phyloP scores from a whole-genome alignment of 768 basidiomycete species.

The Candolleomyces eurysporus region DNA sequence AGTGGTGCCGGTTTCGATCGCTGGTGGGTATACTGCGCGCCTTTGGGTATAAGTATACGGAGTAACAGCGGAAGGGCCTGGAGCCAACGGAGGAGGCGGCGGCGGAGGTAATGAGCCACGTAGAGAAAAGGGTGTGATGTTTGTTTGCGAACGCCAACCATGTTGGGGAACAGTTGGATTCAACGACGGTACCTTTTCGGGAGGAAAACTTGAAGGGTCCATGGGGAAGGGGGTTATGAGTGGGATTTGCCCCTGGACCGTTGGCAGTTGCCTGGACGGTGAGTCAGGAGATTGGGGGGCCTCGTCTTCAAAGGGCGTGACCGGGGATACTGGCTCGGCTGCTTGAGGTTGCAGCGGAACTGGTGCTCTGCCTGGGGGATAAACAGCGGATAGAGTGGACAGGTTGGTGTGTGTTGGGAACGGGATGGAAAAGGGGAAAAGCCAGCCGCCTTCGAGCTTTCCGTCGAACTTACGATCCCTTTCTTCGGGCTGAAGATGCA shows the following conservation, averaged over 20 bases:
- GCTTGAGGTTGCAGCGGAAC: not conserved
- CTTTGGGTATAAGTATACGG: not conserved
- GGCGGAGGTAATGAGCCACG: not conserved
- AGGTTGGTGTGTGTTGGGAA: conserved; percentile 11
- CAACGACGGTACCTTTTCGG: too few species aligned
- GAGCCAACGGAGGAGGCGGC: not conserved
- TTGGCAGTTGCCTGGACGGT: too few species aligned
- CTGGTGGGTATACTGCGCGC: not conserved
- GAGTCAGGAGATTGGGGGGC: not conserved
- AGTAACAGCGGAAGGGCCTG: not conserved
- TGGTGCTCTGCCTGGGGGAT: not conserved
- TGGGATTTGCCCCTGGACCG: too few species aligned
- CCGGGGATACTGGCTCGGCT: not conserved
- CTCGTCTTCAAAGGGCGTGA: not conserved
- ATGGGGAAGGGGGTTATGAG: too few species aligned
- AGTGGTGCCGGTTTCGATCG: not conserved
- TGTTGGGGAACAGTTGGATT: too few species aligned
- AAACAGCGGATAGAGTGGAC: not conserved
- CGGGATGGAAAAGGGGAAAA: conserved; percentile 9
- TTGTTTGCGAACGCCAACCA: not conserved
- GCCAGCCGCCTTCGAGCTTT: conserved; percentile 5
- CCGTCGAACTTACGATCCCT: conserved; percentile 1
- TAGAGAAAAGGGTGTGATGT: not conserved
- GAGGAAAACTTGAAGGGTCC: too few species aligned
- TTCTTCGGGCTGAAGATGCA: not conserved